Evolutionary conservation across 495 filamentous ascomycete genomes (phyloP).

Genomic region (Baudoinia panamericana): DNA sequence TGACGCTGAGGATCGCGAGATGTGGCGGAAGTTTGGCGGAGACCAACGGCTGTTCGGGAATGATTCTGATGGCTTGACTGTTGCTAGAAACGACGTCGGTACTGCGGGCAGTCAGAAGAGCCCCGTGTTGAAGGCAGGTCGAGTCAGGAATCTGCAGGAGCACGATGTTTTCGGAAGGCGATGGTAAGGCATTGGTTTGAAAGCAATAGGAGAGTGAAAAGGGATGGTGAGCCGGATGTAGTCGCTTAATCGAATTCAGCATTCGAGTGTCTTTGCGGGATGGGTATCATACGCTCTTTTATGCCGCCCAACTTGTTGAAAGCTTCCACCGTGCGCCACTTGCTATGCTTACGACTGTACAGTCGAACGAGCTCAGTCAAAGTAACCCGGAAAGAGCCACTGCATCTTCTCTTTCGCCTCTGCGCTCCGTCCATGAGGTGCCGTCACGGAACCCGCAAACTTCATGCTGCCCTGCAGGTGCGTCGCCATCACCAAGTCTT

Average conservation of each 20-base stretch:
- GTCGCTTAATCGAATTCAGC: no score
- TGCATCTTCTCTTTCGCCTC: conserved; percentile 42
- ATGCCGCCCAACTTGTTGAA: conserved; percentile 5
- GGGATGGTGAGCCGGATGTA: no score
- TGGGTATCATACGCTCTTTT: not conserved
- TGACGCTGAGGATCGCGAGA: conserved; percentile 9
- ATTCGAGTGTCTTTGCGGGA: not conserved
- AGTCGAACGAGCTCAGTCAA: conserved; percentile 21
- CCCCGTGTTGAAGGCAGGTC: conserved; percentile 5
- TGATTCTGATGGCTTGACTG: not conserved
- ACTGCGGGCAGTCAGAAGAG: not conserved
- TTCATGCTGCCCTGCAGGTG: conserved; percentile 51
- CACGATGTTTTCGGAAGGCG: conserved; percentile 17
- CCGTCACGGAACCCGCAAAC: conserved; percentile 38
- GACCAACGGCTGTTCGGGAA: conserved; percentile 7
- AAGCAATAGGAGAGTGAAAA: no score
- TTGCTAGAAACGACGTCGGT: not conserved
- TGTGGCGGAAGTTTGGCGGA: conserved; percentile 13
- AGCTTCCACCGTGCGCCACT: not conserved
- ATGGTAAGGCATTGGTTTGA: conserved; percentile 13
- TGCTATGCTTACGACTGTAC: not conserved
- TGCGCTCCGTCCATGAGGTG: conserved; percentile 26
- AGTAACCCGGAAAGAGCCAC: conserved; percentile 63
- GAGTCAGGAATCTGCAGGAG: conserved; percentile 8
- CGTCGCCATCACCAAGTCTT: conserved; percentile 64